Percentiles rank a stretch among this genome's conserved stretches.
Evolutionary conservation across 306 rosid species (phyloP).

Genomic region (Prunus davidiana): DNA sequence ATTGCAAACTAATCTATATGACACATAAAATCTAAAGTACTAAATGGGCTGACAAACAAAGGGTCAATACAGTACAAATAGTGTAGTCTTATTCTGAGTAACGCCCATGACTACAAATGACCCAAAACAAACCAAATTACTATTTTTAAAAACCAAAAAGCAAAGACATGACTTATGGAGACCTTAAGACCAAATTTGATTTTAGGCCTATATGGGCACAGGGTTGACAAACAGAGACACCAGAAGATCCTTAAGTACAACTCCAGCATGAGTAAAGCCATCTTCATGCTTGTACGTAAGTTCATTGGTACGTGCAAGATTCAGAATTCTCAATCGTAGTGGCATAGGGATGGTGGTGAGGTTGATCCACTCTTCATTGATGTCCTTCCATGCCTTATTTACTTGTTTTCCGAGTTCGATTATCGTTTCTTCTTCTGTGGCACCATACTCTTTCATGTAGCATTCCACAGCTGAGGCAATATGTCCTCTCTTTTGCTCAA

Average conservation of each 20-base stretch:
- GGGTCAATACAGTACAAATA: too few species aligned
- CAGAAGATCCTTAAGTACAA: background rate
- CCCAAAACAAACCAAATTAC: too few species aligned
- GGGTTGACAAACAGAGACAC: background rate
- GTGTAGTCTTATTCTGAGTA: too few species aligned
- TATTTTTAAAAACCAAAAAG: too few species aligned
- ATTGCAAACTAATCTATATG: too few species aligned
- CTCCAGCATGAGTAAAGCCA: constrained; percentile 7
- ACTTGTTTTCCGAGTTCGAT: background rate
- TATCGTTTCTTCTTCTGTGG: background rate
- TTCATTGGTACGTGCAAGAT: constrained; percentile 24
- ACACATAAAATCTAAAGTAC: too few species aligned
- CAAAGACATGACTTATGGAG: too few species aligned
- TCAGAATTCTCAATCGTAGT: constrained; percentile 25
- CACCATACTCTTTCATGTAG: background rate
- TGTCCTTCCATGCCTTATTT: constrained; percentile 15
- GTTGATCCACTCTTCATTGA: constrained; percentile 36
- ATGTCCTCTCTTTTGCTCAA: background rate
- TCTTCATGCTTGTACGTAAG: constrained; percentile 29
- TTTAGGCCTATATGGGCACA: background rate
- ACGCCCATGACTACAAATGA: too few species aligned
- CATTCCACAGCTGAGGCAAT: constrained; percentile 1
- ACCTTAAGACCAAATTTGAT: too few species aligned
- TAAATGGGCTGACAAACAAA: too few species aligned
- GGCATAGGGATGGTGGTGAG: background rate